Conservation (phyloP, 169 alveolate species). For the Theileria parva region DNA sequence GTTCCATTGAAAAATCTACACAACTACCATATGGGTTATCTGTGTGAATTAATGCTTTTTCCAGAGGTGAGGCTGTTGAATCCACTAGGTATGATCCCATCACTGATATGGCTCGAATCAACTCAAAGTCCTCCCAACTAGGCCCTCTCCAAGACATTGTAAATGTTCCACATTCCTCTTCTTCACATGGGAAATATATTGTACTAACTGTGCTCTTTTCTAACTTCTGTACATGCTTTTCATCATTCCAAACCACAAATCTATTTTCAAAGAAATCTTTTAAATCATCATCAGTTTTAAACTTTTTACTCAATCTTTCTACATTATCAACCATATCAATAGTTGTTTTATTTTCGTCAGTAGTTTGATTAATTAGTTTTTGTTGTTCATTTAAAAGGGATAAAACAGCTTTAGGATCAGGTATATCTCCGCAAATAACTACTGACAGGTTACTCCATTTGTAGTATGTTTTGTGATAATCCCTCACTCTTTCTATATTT, state of each 20-base stretch:
- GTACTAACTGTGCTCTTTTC: conserved; percentile 21
- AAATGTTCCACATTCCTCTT: conserved; percentile 66
- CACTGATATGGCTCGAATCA: conserved; percentile 52
- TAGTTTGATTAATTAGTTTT: conserved; percentile 11
- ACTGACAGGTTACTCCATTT: conserved; percentile 67
- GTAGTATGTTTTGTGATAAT: conserved; percentile 67
- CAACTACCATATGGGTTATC: conserved; percentile 72
- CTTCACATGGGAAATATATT: conserved; percentile 70
- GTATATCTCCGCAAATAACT: conserved; percentile 64
- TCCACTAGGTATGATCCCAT: conserved; percentile 71
- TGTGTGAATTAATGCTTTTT: conserved; percentile 61
- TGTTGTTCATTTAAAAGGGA: conserved; percentile 6
- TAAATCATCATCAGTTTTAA: conserved; percentile 24
- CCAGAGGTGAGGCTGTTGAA: conserved; percentile 71
- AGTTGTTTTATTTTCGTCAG: background rate
- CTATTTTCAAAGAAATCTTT: conserved; percentile 10
- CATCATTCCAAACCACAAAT: conserved; percentile 48
- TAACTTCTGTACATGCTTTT: conserved; percentile 44
- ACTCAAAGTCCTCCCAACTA: conserved; percentile 60
- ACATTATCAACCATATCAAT: background rate
- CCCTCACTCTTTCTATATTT: conserved; percentile 59
- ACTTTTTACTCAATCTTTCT: background rate
- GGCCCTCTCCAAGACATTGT: conserved; percentile 78
- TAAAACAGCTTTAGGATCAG: conserved; percentile 40
- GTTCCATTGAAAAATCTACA: conserved; percentile 63